These are phyloP conservation scores for Mucor lusitanicus DNA, from an alignment of 371 early-diverging fungal genomes.

Conservation along the genomic window DNA sequence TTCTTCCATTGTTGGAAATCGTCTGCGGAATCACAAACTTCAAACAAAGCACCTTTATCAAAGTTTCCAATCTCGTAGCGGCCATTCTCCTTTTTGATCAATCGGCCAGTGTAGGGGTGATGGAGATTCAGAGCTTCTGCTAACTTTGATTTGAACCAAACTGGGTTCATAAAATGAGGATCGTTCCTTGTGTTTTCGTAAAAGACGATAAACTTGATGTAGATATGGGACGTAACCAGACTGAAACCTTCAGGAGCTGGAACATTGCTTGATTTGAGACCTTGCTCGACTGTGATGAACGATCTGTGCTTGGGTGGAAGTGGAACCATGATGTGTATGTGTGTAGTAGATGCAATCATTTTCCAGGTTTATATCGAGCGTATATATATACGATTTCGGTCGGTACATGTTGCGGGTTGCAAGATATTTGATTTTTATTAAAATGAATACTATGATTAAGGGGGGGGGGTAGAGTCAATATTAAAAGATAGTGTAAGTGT, in stretches of 20 bases:
- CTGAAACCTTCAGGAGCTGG: slow-evolving; percentile 18
- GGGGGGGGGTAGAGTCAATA: neutral
- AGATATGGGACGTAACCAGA: slow-evolving; percentile 16
- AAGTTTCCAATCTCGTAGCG: slow-evolving; percentile 18
- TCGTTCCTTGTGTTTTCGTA: slow-evolving; percentile 11
- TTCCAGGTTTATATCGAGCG: neutral
- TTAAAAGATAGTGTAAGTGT: neutral
- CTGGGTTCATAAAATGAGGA: slow-evolving; percentile 14
- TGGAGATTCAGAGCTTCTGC: slow-evolving; percentile 1
- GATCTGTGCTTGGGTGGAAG: slow-evolving; percentile 17
- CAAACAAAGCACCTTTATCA: slow-evolving; percentile 18
- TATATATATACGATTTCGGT: neutral
- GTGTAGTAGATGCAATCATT: neutral
- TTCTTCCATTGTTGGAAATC: slow-evolving; percentile 11
- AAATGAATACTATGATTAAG: neutral
- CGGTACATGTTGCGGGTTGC: neutral
- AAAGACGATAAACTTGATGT: slow-evolving; percentile 1
- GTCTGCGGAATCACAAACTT: slow-evolving; percentile 14
- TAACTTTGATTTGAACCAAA: neutral
- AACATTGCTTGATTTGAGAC: neutral
- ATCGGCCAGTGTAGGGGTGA: slow-evolving; percentile 16
- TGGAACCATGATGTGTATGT: slow-evolving; percentile 11
- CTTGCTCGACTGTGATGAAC: neutral
- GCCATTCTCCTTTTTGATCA: slow-evolving; percentile 4
- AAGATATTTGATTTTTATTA: neutral